phyloP scores from a whole-genome alignment of 352 stramenopile species.

The Pythium monospermum region DNA sequence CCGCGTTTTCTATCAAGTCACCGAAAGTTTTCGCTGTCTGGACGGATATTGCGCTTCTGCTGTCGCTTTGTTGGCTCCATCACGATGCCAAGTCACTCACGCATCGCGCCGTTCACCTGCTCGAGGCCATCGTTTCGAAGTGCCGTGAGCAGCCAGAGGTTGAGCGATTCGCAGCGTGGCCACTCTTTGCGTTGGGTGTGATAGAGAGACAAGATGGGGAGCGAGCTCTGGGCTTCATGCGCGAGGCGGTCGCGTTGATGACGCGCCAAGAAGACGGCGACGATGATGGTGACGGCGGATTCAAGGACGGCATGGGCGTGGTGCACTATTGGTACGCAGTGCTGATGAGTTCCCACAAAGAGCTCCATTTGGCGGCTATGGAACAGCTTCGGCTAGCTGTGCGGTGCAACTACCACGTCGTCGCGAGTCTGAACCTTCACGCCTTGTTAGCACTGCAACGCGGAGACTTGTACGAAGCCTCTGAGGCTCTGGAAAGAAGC shows the following conservation, averaged over 20 bases:
- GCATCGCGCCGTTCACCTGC: conserved; percentile 20
- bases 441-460: conserved; percentile 34
- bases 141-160: no score
- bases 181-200: conserved; percentile 31
- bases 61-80: conserved; percentile 31
- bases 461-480: conserved; percentile 34
- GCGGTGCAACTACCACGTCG: conserved; percentile 36
- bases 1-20: conserved; percentile 12
- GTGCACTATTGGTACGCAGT: conserved; percentile 61
- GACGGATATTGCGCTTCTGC: conserved; percentile 22
- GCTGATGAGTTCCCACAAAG: conserved; percentile 32
- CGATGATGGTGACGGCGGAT: no score
- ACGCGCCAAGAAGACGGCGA: no score
- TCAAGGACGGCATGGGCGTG: conserved; percentile 9
- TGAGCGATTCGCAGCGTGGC: conserved; percentile 43
- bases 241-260: conserved; percentile 7
- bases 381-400: conserved; percentile 41
- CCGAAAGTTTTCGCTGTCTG: conserved; percentile 10
- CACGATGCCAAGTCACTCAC: conserved; percentile 20
- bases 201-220: conserved; percentile 22
- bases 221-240: conserved; percentile 30
- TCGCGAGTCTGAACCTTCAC: conserved; percentile 47
- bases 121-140: conserved; percentile 18
- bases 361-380: conserved; percentile 10
- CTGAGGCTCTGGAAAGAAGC: conserved; percentile 41